Conservation (phyloP, 163 green algal genomes). For the Scenedesmus sp. region DNA sequence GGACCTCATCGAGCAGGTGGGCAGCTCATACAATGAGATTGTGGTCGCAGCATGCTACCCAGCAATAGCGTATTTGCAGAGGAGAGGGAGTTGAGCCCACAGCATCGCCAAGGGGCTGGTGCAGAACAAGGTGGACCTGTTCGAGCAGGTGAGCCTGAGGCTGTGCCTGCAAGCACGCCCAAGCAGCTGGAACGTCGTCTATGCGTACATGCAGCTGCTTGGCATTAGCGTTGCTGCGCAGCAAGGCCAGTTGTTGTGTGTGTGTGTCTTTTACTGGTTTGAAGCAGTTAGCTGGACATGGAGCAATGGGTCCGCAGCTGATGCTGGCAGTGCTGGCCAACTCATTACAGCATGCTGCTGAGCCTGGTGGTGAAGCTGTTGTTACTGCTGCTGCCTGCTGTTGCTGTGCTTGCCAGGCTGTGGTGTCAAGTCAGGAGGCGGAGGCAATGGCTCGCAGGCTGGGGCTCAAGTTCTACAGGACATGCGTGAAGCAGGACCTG, state of each 20-base stretch:
- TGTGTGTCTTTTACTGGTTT: background rate
- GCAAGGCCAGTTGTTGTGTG: background rate
- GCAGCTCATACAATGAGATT: background rate
- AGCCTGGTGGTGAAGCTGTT: background rate
- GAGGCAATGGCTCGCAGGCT: conserved; percentile 72
- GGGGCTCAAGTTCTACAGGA: conserved; percentile 78
- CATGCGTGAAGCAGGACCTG: conserved; percentile 84
- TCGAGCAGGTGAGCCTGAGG: conserved; percentile 29
- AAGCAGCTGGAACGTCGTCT: too few species aligned
- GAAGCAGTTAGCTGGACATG: background rate
- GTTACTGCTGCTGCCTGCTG: background rate
- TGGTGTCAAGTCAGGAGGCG: conserved; percentile 71
- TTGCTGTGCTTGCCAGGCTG: conserved; percentile 42
- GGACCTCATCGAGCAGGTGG: conserved; percentile 44
- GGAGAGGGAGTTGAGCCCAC: too few species aligned
- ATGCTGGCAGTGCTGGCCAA: too few species aligned
- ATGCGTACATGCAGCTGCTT: too few species aligned
- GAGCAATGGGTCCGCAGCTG: too few species aligned
- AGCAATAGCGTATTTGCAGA: too few species aligned
- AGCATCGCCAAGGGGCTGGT: conserved; percentile 75
- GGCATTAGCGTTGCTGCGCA: too few species aligned
- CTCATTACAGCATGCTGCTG: background rate
- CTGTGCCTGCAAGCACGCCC: too few species aligned
- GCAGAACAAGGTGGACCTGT: conserved; percentile 77
- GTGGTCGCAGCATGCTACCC: too few species aligned